Conservation (phyloP, 345 rosid species). For the Toxicodendron radicans region DNA sequence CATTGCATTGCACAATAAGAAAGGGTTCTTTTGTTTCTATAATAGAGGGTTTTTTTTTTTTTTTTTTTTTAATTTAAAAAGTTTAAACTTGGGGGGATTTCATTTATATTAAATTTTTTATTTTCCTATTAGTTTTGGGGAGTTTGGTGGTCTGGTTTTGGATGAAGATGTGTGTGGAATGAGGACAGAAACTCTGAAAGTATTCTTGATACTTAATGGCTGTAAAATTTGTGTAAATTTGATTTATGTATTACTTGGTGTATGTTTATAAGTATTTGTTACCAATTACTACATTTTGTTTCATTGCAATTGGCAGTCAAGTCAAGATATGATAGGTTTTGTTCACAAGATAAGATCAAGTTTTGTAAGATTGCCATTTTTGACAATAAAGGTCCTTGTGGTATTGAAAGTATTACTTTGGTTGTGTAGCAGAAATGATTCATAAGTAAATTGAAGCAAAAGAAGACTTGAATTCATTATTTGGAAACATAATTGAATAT, state of each 20-base stretch:
- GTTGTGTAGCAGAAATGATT: too few relatives aligned
- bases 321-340: background rate
- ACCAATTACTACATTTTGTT: background rate
- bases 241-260: background rate
- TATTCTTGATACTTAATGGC: background rate
- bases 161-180: conserved; percentile 13
- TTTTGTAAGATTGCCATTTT: background rate
- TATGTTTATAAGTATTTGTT: conserved; percentile 8
- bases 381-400: background rate
- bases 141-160: conserved; percentile 4
- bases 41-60: background rate
- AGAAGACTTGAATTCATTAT: too few relatives aligned
- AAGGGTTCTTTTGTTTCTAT: conserved; percentile 20
- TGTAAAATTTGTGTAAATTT: conserved; percentile 23
- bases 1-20: conserved; percentile 19
- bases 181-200: background rate
- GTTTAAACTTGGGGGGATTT: conserved; percentile 21
- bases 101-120: conserved; percentile 3
- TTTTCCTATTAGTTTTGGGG: conserved; percentile 16
- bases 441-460: too few relatives aligned
- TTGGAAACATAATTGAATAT: too few relatives aligned
- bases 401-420: background rate
- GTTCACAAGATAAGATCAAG: too few relatives aligned
- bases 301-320: too few relatives aligned
- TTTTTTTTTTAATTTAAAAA: conserved; percentile 14